Evolutionary conservation across 1,139 yeast genomes (phyloP), one percentile per base, ranked within the genome.

Genomic region (Saccharomycopsis phalli): DNA sequence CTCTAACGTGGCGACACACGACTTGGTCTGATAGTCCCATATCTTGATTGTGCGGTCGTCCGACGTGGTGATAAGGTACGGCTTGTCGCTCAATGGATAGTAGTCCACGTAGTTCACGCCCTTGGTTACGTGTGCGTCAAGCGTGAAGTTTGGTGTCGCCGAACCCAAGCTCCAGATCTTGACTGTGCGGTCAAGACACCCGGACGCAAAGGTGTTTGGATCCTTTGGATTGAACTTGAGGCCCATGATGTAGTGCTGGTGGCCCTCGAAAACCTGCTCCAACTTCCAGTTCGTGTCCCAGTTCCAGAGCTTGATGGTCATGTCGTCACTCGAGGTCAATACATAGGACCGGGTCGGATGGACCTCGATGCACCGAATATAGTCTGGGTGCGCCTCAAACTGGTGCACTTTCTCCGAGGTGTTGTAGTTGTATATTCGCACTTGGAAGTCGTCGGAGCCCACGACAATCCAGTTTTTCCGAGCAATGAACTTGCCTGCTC

Each of bases 381-480:
- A 93, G 61, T 93, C 98, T 4, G 95, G 95, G 57, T 91, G 98
- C 4, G 96, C 98, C 64, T 93, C 98, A 57, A 88, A 91, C 63
- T 88, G 97, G 36, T 83, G 73, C 48, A 93, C 74, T 60, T 86
- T 87, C 61, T 91, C 98, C 40, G 94, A 91, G 25, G 98, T 91
- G 62, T 87, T 86, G 67, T 86, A 87, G 61, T 91, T 91, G 68
- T 78, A 91, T 19, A 91, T 94, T 55, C 98, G 76, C 46, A 91
- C 68, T 59, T 82, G 91, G 70, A 81, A 88, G 63, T 91, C 99
- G 60, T 91, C 99, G 41, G 94, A 76, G 31, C 98, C 98, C 32
- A 88, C 91, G 47, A 88, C 82, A 56, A 93, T 78, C 98, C 98
- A 93, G 65, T 87, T 88, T 67, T 91, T 91, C 54, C 98, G 77